Percentiles rank a stretch among this genome's conserved stretches.
These are phyloP conservation scores for Cystobasidiopsis lactophilus DNA, from an alignment of 768 basidiomycete species.

Conservation along the genomic window DNA sequence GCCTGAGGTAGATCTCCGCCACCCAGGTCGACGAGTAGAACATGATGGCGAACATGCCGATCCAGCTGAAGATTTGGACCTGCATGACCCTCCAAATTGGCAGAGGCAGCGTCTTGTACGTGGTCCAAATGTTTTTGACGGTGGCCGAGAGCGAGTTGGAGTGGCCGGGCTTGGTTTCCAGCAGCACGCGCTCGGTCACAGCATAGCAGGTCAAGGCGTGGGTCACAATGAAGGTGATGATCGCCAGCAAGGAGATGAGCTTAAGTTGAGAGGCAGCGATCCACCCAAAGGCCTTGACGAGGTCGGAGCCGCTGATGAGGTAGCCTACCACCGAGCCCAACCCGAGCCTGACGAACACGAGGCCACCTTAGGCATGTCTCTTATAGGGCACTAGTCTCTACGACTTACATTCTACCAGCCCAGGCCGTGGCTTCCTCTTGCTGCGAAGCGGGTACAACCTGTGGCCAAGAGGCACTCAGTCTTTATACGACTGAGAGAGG, in stretches of 20 bases:
- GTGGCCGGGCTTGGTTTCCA: neutral
- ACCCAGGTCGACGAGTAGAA: conserved; percentile 17
- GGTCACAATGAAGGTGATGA: conserved; percentile 52
- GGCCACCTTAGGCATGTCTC: too few relatives aligned
- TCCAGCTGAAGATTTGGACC: conserved; percentile 20
- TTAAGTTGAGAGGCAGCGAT: conserved; percentile 76
- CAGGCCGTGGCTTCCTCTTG: conserved; percentile 77
- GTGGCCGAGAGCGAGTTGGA: neutral
- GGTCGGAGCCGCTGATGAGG: conserved; percentile 25
- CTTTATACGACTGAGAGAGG: too few relatives aligned
- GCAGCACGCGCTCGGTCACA: conserved; percentile 6
- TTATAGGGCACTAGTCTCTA: too few relatives aligned
- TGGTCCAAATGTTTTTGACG: conserved; percentile 26
- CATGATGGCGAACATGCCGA: conserved; percentile 10
- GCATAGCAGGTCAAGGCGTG: conserved; percentile 60
- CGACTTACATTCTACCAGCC: neutral
- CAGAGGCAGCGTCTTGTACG: conserved; percentile 9
- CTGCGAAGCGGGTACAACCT: too few relatives aligned
- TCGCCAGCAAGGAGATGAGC: conserved; percentile 76
- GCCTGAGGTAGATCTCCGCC: conserved; percentile 9
- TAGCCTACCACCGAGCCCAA: conserved; percentile 8
- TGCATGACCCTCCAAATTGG: conserved; percentile 17
- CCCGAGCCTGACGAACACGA: conserved; percentile 79
- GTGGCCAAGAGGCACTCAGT: too few relatives aligned
- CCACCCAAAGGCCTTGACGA: conserved; percentile 50